Conservation (phyloP, 31 red algal species). For the Asparagopsis taxiformis region DNA sequence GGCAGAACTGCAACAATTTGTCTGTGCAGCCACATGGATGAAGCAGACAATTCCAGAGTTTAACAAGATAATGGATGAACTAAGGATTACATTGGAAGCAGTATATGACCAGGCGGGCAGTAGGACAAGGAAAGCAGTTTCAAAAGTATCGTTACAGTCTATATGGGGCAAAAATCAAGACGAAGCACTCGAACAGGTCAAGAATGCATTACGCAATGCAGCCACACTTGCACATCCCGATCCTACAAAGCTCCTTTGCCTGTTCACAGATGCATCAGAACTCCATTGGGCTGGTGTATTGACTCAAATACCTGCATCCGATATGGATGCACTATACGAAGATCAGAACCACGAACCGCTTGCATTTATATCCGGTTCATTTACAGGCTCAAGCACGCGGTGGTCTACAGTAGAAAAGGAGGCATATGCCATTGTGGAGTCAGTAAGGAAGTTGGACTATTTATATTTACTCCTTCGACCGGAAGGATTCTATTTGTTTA, state of each 20-base stretch:
- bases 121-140: background rate
- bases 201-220: slow-evolving; percentile 4
- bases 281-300: slow-evolving; percentile 11
- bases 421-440: background rate
- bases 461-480: background rate
- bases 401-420: slow-evolving; percentile 48
- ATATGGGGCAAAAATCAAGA: background rate
- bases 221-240: slow-evolving; percentile 5
- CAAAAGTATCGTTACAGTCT: background rate
- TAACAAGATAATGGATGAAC: background rate
- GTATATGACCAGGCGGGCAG: slow-evolving; percentile 13
- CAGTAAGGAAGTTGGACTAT: background rate
- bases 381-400: background rate
- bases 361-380: slow-evolving; percentile 21
- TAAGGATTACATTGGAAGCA: background rate
- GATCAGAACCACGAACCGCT: slow-evolving; percentile 16
- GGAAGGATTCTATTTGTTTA: background rate
- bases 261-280: slow-evolving; percentile 37
- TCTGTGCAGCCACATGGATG: background rate
- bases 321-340: slow-evolving; percentile 2
- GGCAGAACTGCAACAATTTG: background rate
- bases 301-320: background rate
- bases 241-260: slow-evolving; percentile 3
- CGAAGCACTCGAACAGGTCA: background rate
- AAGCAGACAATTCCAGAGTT: background rate